phyloP scores from a whole-genome alignment of 1,139 yeast genomes.

The Saccharomycopsis hybrid region DNA sequence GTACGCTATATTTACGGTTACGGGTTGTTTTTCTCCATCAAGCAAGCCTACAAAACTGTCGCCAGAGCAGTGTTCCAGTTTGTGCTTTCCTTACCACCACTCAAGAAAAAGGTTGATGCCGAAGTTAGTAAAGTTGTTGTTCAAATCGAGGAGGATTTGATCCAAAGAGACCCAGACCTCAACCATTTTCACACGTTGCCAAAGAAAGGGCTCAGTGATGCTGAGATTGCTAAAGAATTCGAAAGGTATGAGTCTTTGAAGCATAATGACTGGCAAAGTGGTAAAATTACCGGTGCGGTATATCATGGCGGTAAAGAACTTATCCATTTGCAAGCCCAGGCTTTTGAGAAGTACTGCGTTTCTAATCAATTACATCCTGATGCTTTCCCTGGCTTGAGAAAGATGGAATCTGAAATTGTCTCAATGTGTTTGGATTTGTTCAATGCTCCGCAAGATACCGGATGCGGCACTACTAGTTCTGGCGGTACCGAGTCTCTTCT shows the following conservation, averaged over 20 bases:
- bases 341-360: slow-evolving; percentile 71
- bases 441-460: slow-evolving; percentile 59
- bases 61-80: slow-evolving; percentile 29
- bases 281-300: slow-evolving; percentile 93
- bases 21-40: slow-evolving; percentile 34
- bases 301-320: slow-evolving; percentile 88
- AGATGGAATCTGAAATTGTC: slow-evolving; percentile 94
- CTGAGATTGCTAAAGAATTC: slow-evolving; percentile 41
- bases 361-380: slow-evolving; percentile 97
- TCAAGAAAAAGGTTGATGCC: slow-evolving; percentile 48
- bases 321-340: slow-evolving; percentile 63
- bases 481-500: slow-evolving; percentile 97
- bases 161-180: slow-evolving; percentile 44
- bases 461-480: slow-evolving; percentile 86
- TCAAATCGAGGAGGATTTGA: slow-evolving; percentile 48
- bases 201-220: slow-evolving; percentile 43
- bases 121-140: slow-evolving; percentile 47
- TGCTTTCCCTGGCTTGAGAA: slow-evolving; percentile 92
- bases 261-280: slow-evolving; percentile 76
- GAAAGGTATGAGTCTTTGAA: slow-evolving; percentile 43
- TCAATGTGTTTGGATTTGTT: slow-evolving; percentile 79
- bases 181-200: slow-evolving; percentile 52
- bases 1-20: slow-evolving; percentile 31
- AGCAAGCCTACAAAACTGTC: slow-evolving; percentile 22
- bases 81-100: slow-evolving; percentile 46